Evolutionary conservation across 1,284 basidiomycete genomes (phyloP).

Genomic region (Microbotryum intermedium): DNA sequence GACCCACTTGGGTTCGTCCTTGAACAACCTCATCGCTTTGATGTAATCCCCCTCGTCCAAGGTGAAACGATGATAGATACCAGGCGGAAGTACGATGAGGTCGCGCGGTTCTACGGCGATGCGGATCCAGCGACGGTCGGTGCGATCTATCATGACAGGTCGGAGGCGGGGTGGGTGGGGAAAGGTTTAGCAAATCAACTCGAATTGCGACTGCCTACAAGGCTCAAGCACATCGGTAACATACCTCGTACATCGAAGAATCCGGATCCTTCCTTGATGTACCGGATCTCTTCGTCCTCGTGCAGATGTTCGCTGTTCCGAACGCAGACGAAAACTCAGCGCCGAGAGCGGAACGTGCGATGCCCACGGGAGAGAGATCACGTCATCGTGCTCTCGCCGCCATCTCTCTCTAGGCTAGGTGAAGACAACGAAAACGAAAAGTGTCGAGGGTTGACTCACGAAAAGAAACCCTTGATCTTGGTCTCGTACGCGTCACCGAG

Average conservation of each 20-base stretch:
- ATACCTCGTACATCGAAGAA: constrained; percentile 75
- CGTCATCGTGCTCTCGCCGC: neutral
- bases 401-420: neutral
- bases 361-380: neutral
- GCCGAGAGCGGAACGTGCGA: neutral
- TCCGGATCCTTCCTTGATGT: constrained; percentile 67
- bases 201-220: no score
- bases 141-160: constrained; percentile 39
- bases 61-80: constrained; percentile 77
- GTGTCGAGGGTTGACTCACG: constrained; percentile 47
- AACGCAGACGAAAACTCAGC: neutral
- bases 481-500: constrained; percentile 68
- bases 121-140: constrained; percentile 63
- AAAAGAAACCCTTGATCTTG: constrained; percentile 69
- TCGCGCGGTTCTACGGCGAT: constrained; percentile 60
- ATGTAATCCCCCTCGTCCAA: constrained; percentile 61
- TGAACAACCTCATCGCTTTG: constrained; percentile 67
- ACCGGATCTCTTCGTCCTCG: constrained; percentile 85
- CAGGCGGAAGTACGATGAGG: constrained; percentile 40
- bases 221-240: no score
- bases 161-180: constrained; percentile 9
- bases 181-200: no score
- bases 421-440: no score
- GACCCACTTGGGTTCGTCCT: constrained; percentile 82
- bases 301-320: constrained; percentile 54